Conservation (phyloP, 1,139 yeast species). For the Suhomyces wounanorum region DNA sequence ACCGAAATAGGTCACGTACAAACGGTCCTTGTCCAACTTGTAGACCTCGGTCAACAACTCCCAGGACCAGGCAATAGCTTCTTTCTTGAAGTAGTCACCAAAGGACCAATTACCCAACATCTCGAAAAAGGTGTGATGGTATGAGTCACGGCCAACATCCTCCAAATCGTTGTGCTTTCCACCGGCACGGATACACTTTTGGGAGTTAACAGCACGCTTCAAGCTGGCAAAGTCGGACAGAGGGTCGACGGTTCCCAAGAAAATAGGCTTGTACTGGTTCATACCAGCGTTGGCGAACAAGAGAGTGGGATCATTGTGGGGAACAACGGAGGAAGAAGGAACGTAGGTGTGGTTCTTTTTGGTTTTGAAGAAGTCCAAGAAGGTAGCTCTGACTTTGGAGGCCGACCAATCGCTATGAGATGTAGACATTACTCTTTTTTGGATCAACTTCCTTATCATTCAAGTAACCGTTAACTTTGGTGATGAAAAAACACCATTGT, state of each 20-base stretch:
- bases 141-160: slow-evolving; percentile 96
- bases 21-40: slow-evolving; percentile 72
- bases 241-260: slow-evolving; percentile 96
- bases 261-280: slow-evolving; percentile 98
- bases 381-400: slow-evolving; percentile 79
- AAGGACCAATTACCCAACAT: slow-evolving; percentile 99
- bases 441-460: slow-evolving; percentile 20
- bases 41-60: slow-evolving; percentile 83
- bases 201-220: slow-evolving; percentile 92
- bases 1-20: slow-evolving; percentile 94
- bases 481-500: slow-evolving; percentile 6
- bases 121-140: slow-evolving; percentile 97
- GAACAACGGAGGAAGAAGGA: slow-evolving; percentile 92
- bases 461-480: slow-evolving; percentile 3
- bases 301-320: slow-evolving; percentile 96
- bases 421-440: slow-evolving; percentile 21
- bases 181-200: slow-evolving; percentile 98
- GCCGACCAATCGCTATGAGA: slow-evolving; percentile 58
- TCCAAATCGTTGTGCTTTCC: slow-evolving; percentile 98
- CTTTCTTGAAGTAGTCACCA: slow-evolving; percentile 96
- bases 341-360: slow-evolving; percentile 73
- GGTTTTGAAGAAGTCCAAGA: slow-evolving; percentile 73
- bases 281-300: slow-evolving; percentile 97
- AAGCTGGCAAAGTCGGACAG: slow-evolving; percentile 79
- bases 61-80: slow-evolving; percentile 89